Evolutionary conservation across 75 land plant species (phyloP).

Genomic region (Picea sitchensis): DNA sequence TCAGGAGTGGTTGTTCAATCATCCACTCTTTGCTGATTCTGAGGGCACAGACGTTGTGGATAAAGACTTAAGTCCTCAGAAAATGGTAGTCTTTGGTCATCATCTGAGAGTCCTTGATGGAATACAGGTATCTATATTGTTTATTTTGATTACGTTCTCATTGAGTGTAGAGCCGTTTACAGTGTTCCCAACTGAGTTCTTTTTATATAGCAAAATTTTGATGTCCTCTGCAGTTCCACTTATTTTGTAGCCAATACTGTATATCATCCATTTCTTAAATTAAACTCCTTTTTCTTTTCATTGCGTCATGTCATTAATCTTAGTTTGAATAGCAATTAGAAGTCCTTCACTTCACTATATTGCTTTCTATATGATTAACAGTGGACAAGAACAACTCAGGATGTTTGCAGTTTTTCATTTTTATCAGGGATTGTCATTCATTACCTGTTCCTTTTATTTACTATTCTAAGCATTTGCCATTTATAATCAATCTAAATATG

Average conservation of each 20-base stretch:
- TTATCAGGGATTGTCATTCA: no score
- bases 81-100: conserved; percentile 94
- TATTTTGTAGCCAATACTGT: not conserved
- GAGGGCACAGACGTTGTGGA: conserved; percentile 28
- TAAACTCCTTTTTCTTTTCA: no score
- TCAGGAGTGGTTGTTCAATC: conserved; percentile 78
- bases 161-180: not conserved
- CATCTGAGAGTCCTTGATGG: conserved; percentile 84
- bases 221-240: not conserved
- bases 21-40: conserved; percentile 37
- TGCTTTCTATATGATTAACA: not conserved
- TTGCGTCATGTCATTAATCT: not conserved
- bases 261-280: not conserved
- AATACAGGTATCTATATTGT: conserved; percentile 57
- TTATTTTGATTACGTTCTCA: not conserved
- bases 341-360: not conserved
- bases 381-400: no score
- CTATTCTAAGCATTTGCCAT: not conserved
- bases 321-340: not conserved
- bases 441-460: not conserved
- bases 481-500: not conserved
- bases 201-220: not conserved
- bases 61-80: conserved; percentile 20
- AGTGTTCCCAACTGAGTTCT: not conserved
- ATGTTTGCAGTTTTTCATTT: no score